Evolutionary conservation across 176 grass and related monocot species (phyloP).

Genomic region (Hyparrhenia diplandra): DNA sequence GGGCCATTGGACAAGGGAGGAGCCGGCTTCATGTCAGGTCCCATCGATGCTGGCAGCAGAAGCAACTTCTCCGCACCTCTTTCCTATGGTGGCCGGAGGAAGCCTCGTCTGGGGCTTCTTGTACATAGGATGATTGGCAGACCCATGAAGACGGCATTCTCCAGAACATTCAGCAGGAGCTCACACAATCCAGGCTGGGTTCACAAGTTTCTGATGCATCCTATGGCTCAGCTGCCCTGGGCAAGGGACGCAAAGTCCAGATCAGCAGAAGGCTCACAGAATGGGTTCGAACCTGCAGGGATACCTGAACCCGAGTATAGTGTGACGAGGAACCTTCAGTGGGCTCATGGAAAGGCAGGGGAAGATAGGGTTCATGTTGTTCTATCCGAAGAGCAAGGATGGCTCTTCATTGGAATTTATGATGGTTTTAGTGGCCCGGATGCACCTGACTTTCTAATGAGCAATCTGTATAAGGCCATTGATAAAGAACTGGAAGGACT

Average conservation of each 20-base stretch:
- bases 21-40: conserved; percentile 84
- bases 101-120: conserved; percentile 51
- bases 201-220: conserved; percentile 64
- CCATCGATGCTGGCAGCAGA: conserved; percentile 63
- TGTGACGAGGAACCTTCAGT: conserved; percentile 77
- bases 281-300: conserved; percentile 44
- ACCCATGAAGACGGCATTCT: conserved; percentile 61
- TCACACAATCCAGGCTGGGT: conserved; percentile 51
- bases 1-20: conserved; percentile 76
- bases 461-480: conserved; percentile 86
- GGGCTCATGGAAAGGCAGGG: conserved; percentile 93
- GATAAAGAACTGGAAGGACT: conserved; percentile 90
- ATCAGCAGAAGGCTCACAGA: conserved; percentile 50
- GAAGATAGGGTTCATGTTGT: conserved; percentile 93
- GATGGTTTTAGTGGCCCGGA: conserved; percentile 95
- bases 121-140: conserved; percentile 82
- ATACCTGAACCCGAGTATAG: conserved; percentile 70
- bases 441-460: conserved; percentile 88
- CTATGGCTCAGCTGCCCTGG: conserved; percentile 55
- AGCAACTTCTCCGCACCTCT: conserved; percentile 82
- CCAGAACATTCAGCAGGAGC: conserved; percentile 45
- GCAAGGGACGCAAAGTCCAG: conserved; percentile 53
- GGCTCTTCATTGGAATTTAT: conserved; percentile 93
- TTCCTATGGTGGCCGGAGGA: conserved; percentile 54
- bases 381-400: conserved; percentile 90